Conservation (phyloP, 345 rosid species). For the Lenwebbia sp. region DNA sequence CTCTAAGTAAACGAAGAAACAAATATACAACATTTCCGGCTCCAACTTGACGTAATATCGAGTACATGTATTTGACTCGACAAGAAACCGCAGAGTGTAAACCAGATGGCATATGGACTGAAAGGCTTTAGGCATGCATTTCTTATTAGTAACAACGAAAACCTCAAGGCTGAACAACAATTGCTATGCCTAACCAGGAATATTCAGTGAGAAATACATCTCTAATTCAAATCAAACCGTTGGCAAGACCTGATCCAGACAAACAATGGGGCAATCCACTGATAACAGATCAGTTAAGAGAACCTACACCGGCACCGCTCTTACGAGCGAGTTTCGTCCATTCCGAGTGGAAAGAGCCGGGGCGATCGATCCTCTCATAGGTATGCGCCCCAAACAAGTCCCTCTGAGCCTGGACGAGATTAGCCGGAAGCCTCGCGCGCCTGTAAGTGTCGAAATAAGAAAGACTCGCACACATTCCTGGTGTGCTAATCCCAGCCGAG, state of each 20-base stretch:
- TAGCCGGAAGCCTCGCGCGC: slow-evolving; percentile 82
- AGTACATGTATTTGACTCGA: neutral
- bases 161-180: slow-evolving; percentile 10
- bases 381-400: slow-evolving; percentile 98
- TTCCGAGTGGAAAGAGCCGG: slow-evolving; percentile 76
- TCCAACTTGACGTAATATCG: neutral
- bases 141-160: slow-evolving; percentile 26
- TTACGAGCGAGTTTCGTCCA: slow-evolving; percentile 84
- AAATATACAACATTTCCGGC: neutral
- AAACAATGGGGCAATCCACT: neutral
- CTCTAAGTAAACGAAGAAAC: neutral
- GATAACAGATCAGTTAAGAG: slow-evolving; percentile 30
- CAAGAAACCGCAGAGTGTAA: neutral
- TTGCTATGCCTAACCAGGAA: slow-evolving; percentile 18
- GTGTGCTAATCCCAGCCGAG: slow-evolving; percentile 87
- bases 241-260: slow-evolving; percentile 7
- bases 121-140: slow-evolving; percentile 19
- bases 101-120: neutral
- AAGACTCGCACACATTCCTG: slow-evolving; percentile 96
- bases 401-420: slow-evolving; percentile 96
- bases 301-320: slow-evolving; percentile 30
- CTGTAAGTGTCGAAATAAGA: slow-evolving; percentile 91
- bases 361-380: slow-evolving; percentile 79
- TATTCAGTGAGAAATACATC: neutral
- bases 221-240: slow-evolving; percentile 8